A percentile compares a stretch with the other conserved stretches of the same genome.
These are phyloP conservation scores for Pyrenopolyporus hunteri DNA, from an alignment of 495 filamentous ascomycete genomes.

Conservation along the genomic window DNA sequence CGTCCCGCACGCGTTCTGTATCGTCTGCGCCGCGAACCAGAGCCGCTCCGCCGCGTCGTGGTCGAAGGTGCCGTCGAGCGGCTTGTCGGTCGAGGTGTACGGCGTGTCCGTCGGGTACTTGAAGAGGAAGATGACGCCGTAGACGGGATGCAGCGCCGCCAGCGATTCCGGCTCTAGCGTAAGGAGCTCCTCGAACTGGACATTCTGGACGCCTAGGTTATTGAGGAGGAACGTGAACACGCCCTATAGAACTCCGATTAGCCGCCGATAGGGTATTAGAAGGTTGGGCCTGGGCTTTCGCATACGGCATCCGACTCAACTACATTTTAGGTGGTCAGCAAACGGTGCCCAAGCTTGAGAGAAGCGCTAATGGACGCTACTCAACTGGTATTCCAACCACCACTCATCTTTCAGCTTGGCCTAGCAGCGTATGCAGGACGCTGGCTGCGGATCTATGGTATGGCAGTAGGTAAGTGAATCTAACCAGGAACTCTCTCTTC, in stretches of 20 bases:
- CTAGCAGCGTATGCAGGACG: slow-evolving; percentile 30
- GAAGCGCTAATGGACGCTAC: slow-evolving; percentile 17
- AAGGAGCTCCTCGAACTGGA: slow-evolving; percentile 97
- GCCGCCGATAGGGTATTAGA: background rate
- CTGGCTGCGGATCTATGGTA: slow-evolving; percentile 8
- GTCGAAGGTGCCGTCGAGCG: slow-evolving; percentile 84
- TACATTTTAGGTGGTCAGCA: slow-evolving; percentile 54
- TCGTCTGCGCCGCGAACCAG: slow-evolving; percentile 97
- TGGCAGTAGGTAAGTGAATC: background rate
- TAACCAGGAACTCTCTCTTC: background rate
- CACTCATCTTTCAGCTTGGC: slow-evolving; percentile 55
- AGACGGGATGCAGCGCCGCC: slow-evolving; percentile 78
- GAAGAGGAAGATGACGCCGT: slow-evolving; percentile 99
- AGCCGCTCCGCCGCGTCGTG: slow-evolving; percentile 70
- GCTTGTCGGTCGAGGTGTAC: slow-evolving; percentile 60
- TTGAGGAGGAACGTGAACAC: slow-evolving; percentile 96
- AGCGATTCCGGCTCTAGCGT: slow-evolving; percentile 84
- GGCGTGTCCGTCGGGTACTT: slow-evolving; percentile 86
- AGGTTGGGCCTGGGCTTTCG: slow-evolving; percentile 10
- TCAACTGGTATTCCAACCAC: slow-evolving; percentile 64
- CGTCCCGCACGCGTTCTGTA: slow-evolving; percentile 98
- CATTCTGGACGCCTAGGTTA: slow-evolving; percentile 86
- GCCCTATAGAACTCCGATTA: slow-evolving; percentile 62
- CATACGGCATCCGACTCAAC: slow-evolving; percentile 95
- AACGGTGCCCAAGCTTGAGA: background rate